Evolutionary conservation across 2,329 filamentous ascomycete species (phyloP).

Genomic region (Simplicillium aogashimaense): DNA sequence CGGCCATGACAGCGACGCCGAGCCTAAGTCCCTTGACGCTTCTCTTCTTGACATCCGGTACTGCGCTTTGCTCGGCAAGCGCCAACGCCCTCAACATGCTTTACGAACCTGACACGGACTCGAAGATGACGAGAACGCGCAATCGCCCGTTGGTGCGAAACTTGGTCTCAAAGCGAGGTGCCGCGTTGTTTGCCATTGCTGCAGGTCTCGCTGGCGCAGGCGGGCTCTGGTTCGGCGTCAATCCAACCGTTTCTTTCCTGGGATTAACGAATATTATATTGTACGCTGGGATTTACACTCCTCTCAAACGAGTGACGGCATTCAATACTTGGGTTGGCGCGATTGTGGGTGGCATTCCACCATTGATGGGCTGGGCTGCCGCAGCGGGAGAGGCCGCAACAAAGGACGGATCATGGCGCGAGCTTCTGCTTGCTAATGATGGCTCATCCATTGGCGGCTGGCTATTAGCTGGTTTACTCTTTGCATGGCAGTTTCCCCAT

Average conservation of each 20-base stretch:
- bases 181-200: constrained; percentile 67
- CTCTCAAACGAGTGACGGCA: constrained; percentile 76
- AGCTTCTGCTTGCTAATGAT: constrained; percentile 59
- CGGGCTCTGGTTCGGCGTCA: constrained; percentile 80
- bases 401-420: constrained; percentile 63
- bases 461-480: constrained; percentile 75
- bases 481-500: constrained; percentile 97
- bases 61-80: constrained; percentile 77
- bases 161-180: constrained; percentile 61
- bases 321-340: constrained; percentile 95
- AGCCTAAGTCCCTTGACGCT: constrained; percentile 86
- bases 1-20: constrained; percentile 56
- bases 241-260: constrained; percentile 82
- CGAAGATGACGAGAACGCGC: constrained; percentile 84
- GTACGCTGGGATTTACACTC: constrained; percentile 89
- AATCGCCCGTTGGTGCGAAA: constrained; percentile 82
- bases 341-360: constrained; percentile 84
- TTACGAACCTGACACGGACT: constrained; percentile 83
- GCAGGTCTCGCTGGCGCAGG: constrained; percentile 61
- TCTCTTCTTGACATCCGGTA: constrained; percentile 83
- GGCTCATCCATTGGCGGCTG: constrained; percentile 68
- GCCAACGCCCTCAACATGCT: constrained; percentile 98
- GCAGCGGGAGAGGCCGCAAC: constrained; percentile 82
- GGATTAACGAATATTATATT: constrained; percentile 77
- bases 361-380: constrained; percentile 96